Conservation (phyloP, 2,329 filamentous ascomycete species). For the Colletotrichum lupini region DNA sequence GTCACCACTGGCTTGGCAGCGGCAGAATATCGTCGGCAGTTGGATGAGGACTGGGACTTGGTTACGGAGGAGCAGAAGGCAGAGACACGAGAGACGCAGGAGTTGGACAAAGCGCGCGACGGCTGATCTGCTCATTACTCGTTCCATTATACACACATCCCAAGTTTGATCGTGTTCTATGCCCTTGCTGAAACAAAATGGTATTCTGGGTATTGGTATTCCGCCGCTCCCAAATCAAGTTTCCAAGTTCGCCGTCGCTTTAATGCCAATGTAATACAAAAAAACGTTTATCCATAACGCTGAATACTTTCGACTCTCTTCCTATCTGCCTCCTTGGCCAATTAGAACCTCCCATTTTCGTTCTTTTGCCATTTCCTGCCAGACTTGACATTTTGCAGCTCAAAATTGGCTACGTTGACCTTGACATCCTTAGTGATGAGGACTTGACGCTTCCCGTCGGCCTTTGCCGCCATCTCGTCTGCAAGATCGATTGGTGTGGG, state of each 20-base stretch:
- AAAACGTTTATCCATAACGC: neutral
- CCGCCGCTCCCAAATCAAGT: neutral
- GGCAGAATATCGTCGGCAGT: conserved; percentile 33
- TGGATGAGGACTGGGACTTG: conserved; percentile 25
- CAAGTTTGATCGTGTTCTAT: neutral
- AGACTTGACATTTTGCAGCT: conserved; percentile 9
- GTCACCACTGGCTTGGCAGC: conserved; percentile 33
- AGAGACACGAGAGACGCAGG: neutral
- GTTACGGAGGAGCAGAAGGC: neutral
- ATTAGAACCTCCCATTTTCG: neutral
- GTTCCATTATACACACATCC: neutral
- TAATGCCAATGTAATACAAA: neutral
- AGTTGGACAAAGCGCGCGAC: neutral
- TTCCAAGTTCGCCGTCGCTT: conserved; percentile 8
- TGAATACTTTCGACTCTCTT: neutral
- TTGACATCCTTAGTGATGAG: conserved; percentile 5
- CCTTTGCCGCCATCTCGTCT: conserved; percentile 27
- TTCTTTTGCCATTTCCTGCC: conserved; percentile 15
- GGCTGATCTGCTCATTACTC: conserved; percentile 15
- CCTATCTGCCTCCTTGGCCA: neutral
- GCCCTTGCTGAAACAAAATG: conserved; percentile 17
- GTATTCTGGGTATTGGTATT: neutral
- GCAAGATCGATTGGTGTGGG: conserved; percentile 27
- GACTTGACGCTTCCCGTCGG: conserved; percentile 27
- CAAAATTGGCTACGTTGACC: neutral